Evolutionary conservation across 2,329 filamentous ascomycete genomes (phyloP), one percentile per base, ranked within the genome.

Genomic region (Cryphonectria japonica): DNA sequence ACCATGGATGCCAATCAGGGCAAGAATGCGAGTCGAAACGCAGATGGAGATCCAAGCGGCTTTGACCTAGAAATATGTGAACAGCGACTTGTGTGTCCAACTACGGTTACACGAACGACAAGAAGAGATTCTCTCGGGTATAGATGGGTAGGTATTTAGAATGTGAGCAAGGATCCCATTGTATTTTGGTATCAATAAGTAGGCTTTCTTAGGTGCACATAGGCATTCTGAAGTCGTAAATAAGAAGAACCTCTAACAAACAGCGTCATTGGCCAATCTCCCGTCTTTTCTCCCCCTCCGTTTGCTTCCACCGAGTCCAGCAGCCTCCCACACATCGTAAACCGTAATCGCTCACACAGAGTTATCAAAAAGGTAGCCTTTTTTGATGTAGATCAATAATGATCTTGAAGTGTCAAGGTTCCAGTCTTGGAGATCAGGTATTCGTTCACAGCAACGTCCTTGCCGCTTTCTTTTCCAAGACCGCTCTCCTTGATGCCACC

Each of bases 401-500:
- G 71, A 34, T 69, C 66, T 22, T 70, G n/a, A 29, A 73, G 50
- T 6, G 67, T 71, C 68, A 72, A 7, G 1, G 72, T 64, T 1
- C 70, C 72, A 1, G 72, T 72, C 64, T 78, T 75, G 9, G 70
- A 50, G 2, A 73, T 72, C 50, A 74, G 63, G 43, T 73, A 75
- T 67, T 75, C 74, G 2, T 75, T 64, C 50, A 75, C 67, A 0
- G 71, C 74, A 22, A 73, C 71, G 13, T 73, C 69, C 54, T 74
- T 74, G 41, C 74, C 73, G 29, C 73, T 71, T 60, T 76, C 75
- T 34, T 76, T 76, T 29, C 75, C 75, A 14, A 75, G 73, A 1
- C 76, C 76, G 22, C 69, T 72, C 59, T 75, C 73, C 46, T 77
- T 76, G 66, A 75, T 74, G 29, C 76, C 76, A 4, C 76, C 76